phyloP scores from a whole-genome alignment of 2,329 filamentous ascomycete genomes.

The Clarireedia homoeocarpa region DNA sequence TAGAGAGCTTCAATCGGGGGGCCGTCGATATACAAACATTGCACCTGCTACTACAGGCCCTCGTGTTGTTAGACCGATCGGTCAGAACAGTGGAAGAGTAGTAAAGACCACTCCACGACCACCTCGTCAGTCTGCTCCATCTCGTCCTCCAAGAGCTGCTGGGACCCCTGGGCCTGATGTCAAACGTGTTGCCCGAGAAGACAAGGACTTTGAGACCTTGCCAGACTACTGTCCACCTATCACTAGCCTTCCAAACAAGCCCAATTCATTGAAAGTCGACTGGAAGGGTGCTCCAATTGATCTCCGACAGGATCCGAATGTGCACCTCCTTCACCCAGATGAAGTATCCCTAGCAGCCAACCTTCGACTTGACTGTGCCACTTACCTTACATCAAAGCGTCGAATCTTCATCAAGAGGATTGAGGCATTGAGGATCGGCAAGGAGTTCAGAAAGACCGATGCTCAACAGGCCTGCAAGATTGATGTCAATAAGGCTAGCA shows the following conservation, averaged over 20 bases:
- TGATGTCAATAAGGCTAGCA: constrained; percentile 94
- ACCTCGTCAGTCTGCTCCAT: constrained; percentile 6
- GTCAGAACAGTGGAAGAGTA: constrained; percentile 2
- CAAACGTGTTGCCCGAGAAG: constrained; percentile 61
- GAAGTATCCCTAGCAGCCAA: constrained; percentile 71
- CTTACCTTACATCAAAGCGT: constrained; percentile 87
- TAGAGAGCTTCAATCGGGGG: constrained; percentile 16
- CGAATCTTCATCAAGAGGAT: constrained; percentile 78
- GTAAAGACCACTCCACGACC: constrained; percentile 5
- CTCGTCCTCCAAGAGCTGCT: not conserved
- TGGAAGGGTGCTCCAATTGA: constrained; percentile 80
- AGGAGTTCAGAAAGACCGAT: constrained; percentile 91
- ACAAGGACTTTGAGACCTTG: constrained; percentile 69
- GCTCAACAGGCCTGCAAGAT: constrained; percentile 97
- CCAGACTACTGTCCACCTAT: constrained; percentile 66
- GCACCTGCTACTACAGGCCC: constrained; percentile 17
- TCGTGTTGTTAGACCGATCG: not conserved
- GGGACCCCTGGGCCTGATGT: constrained; percentile 29
- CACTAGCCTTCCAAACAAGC: constrained; percentile 54
- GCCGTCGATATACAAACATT: constrained; percentile 21
- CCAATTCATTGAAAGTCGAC: constrained; percentile 71
- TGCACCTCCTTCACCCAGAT: constrained; percentile 64
- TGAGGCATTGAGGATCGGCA: constrained; percentile 55
- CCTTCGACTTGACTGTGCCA: constrained; percentile 75
- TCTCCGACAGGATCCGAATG: constrained; percentile 63